Conservation (phyloP, 2,329 filamentous ascomycete genomes). For the Curvularia sp. region DNA sequence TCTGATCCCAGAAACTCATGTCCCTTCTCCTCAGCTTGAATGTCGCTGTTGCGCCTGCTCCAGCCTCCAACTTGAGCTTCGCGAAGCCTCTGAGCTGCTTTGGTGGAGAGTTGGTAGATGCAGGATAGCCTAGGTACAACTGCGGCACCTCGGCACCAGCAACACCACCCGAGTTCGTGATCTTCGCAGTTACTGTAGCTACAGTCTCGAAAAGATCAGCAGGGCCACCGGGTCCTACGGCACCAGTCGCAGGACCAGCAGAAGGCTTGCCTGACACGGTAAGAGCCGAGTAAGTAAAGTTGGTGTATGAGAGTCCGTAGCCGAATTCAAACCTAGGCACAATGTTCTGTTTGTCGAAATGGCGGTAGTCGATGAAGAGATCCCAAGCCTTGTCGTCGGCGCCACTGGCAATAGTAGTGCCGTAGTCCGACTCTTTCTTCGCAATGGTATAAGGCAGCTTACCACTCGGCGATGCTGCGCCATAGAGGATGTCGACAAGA, state of each 20-base stretch:
- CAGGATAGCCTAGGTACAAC: slow-evolving; percentile 49
- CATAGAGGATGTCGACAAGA: slow-evolving; percentile 57
- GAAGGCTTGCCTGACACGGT: slow-evolving; percentile 32
- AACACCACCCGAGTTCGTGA: slow-evolving; percentile 48
- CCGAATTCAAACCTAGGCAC: slow-evolving; percentile 55
- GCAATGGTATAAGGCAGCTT: slow-evolving; percentile 63
- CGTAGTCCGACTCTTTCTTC: slow-evolving; percentile 45
- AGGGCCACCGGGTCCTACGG: slow-evolving; percentile 38
- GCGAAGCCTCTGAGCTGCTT: slow-evolving; percentile 50
- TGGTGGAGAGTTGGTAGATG: slow-evolving; percentile 39
- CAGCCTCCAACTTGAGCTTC: slow-evolving; percentile 45
- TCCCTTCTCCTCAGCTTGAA: slow-evolving; percentile 49
- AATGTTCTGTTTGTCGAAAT: slow-evolving; percentile 54
- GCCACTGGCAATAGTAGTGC: slow-evolving; percentile 31
- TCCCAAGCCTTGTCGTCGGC: slow-evolving; percentile 50
- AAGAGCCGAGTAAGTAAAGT: slow-evolving; percentile 52
- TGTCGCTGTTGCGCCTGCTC: slow-evolving; percentile 39
- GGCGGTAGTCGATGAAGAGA: slow-evolving; percentile 56
- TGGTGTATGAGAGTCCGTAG: slow-evolving; percentile 55
- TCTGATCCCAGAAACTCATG: slow-evolving; percentile 49
- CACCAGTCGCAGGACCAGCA: slow-evolving; percentile 35
- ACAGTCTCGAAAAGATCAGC: slow-evolving; percentile 47
- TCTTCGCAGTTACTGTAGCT: slow-evolving; percentile 44
- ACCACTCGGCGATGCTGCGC: slow-evolving; percentile 56
- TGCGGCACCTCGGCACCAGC: slow-evolving; percentile 51